Conservation (phyloP, 2,329 filamentous ascomycete species). For the Hypoxylon sp. region DNA sequence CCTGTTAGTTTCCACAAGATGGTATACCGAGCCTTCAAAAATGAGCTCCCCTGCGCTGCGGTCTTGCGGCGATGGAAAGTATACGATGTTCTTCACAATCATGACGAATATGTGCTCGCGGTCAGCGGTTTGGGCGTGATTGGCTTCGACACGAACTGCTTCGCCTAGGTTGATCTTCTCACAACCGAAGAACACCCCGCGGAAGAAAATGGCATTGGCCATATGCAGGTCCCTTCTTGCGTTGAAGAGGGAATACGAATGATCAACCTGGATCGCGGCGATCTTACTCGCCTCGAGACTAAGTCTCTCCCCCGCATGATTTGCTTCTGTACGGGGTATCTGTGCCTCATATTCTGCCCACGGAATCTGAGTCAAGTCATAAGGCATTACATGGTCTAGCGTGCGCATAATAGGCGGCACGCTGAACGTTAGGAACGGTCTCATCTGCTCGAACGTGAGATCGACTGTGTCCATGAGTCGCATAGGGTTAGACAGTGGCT, state of each 20-base stretch:
- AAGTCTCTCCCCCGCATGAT: conserved; percentile 52
- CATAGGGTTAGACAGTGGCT: conserved; percentile 49
- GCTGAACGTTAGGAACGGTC: conserved; percentile 61
- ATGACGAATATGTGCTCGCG: conserved; percentile 44
- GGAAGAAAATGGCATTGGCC: conserved; percentile 48
- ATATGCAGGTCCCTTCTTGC: conserved; percentile 43
- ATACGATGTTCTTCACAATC: conserved; percentile 52
- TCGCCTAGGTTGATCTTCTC: conserved; percentile 59
- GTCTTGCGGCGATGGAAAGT: conserved; percentile 16
- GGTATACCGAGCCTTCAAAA: conserved; percentile 44
- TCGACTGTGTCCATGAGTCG: conserved; percentile 50
- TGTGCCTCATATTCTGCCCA: conserved; percentile 51
- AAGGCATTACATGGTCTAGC: conserved; percentile 51
- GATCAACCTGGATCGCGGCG: conserved; percentile 58
- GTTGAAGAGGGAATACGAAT: conserved; percentile 60
- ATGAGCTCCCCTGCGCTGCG: conserved; percentile 32
- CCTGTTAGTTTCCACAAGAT: conserved; percentile 34
- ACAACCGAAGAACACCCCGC: conserved; percentile 60
- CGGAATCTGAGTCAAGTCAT: conserved; percentile 52
- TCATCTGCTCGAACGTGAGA: conserved; percentile 54
- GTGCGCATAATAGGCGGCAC: conserved; percentile 52
- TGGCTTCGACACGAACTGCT: conserved; percentile 57
- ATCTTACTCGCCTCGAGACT: conserved; percentile 61
- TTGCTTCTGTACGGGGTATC: conserved; percentile 50
- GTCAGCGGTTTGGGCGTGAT: conserved; percentile 46